Conservation (phyloP, 495 filamentous ascomycete genomes). For the Penicillium pancosmium region DNA sequence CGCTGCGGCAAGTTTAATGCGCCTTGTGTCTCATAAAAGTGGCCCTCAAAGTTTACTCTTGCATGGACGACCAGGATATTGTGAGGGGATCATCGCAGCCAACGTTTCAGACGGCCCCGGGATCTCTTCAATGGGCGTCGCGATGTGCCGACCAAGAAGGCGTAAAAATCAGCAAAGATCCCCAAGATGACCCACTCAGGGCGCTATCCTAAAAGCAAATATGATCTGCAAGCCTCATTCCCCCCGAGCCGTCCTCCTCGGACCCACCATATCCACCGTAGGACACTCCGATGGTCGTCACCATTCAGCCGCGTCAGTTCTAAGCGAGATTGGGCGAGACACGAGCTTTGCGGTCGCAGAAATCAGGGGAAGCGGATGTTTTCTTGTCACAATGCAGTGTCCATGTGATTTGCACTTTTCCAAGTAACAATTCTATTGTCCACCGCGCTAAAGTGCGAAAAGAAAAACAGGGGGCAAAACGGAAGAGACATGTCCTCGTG, state of each 20-base stretch:
- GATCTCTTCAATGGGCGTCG: neutral
- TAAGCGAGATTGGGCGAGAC: conserved; percentile 4
- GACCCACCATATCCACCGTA: neutral
- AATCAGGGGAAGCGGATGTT: neutral
- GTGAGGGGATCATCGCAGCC: conserved; percentile 1
- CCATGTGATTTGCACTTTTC: neutral
- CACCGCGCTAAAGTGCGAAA: neutral
- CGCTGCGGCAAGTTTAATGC: conserved; percentile 4
- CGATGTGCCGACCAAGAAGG: neutral
- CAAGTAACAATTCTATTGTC: neutral
- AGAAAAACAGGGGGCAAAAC: neutral
- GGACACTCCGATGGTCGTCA: neutral
- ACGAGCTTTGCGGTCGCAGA: neutral
- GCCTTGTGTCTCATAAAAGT: conserved; percentile 3
- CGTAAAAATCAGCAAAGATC: neutral
- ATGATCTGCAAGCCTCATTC: neutral
- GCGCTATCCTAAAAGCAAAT: neutral
- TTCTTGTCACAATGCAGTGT: neutral
- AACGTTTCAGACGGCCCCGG: conserved; percentile 1
- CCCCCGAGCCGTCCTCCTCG: neutral
- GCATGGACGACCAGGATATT: neutral
- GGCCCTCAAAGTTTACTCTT: conserved; percentile 2
- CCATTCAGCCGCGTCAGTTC: conserved; percentile 2
- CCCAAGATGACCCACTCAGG: neutral
- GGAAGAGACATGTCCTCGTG: neutral